phyloP scores from a whole-genome alignment of 2,329 filamentous ascomycete genomes.

The Monosporascus ibericus region DNA sequence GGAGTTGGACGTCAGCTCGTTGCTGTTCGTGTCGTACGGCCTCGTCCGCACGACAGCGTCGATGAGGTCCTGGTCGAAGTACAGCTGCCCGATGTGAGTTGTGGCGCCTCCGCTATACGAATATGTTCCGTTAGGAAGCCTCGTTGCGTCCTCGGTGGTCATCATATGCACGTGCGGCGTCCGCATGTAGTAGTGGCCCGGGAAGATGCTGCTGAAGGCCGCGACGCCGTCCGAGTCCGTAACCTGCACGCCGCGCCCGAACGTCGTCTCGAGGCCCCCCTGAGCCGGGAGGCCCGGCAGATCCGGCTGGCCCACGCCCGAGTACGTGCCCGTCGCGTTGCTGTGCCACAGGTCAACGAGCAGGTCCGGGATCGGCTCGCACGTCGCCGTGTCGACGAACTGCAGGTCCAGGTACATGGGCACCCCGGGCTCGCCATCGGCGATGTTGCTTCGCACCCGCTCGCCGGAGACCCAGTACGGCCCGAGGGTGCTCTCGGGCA shows the following conservation, averaged over 20 bases:
- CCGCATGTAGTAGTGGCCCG: slow-evolving; percentile 22
- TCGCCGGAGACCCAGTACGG: slow-evolving; percentile 29
- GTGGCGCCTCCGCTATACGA: slow-evolving; percentile 36
- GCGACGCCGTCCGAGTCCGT: slow-evolving; percentile 29
- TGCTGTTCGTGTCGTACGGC: slow-evolving; percentile 38
- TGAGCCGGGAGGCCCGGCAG: no score
- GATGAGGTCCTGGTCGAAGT: slow-evolving; percentile 52
- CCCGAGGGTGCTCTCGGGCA: slow-evolving; percentile 23
- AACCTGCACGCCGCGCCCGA: slow-evolving; percentile 26
- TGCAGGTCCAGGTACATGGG: slow-evolving; percentile 34
- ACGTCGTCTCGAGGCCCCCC: slow-evolving; percentile 24
- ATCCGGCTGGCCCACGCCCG: slow-evolving; percentile 21
- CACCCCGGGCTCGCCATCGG: slow-evolving; percentile 30
- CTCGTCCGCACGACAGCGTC: slow-evolving; percentile 35
- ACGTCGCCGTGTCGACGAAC: slow-evolving; percentile 31
- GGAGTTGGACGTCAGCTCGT: slow-evolving; percentile 38
- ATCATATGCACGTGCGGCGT: slow-evolving; percentile 30
- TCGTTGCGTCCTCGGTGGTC: slow-evolving; percentile 18
- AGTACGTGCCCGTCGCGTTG: slow-evolving; percentile 34
- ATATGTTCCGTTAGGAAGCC: slow-evolving; percentile 41
- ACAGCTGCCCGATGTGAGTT: slow-evolving; percentile 55
- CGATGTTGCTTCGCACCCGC: slow-evolving; percentile 30
- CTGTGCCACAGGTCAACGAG: slow-evolving; percentile 32
- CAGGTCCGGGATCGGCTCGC: slow-evolving; percentile 26
- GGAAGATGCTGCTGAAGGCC: slow-evolving; percentile 30